Evolutionary conservation across 192 early-diverging fungal genomes (phyloP).

Genomic region (Dispira simplex): DNA sequence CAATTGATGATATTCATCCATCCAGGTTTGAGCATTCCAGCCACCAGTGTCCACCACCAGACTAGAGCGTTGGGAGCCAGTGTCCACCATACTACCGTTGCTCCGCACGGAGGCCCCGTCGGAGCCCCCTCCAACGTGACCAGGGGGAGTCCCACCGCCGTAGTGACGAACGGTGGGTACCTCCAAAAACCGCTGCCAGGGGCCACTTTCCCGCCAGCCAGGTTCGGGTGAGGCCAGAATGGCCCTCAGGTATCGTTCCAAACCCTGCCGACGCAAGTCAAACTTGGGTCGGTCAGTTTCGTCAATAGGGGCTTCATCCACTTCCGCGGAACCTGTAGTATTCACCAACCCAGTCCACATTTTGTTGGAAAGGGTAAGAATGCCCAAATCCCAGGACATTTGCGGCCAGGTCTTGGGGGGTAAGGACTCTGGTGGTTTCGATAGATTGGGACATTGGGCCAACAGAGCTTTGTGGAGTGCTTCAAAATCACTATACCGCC

Average conservation of each 20-base stretch:
- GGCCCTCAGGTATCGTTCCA: constrained; percentile 64
- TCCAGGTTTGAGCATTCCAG: constrained; percentile 63
- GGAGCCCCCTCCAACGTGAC: constrained; percentile 21
- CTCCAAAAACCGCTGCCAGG: constrained; percentile 63
- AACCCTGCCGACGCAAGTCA: constrained; percentile 55
- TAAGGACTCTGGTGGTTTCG: constrained; percentile 36
- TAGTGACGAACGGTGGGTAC: constrained; percentile 34
- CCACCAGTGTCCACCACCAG: not conserved
- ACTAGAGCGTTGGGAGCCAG: not conserved
- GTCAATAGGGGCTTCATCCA: constrained; percentile 18
- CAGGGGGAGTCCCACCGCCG: constrained; percentile 9
- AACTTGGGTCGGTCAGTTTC: constrained; percentile 32
- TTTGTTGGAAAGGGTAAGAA: constrained; percentile 16
- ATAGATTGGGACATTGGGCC: constrained; percentile 44
- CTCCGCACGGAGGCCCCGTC: constrained; percentile 16
- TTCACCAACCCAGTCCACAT: constrained; percentile 5
- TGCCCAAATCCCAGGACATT: constrained; percentile 31
- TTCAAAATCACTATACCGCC: constrained; percentile 71
- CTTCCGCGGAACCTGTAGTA: constrained; percentile 11
- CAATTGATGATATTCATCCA: constrained; percentile 52
- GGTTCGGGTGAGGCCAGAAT: constrained; percentile 57
- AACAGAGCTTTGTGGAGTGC: constrained; percentile 42
- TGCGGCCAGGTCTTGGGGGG: constrained; percentile 63
- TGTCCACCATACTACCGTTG: not conserved
- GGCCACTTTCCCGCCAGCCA: constrained; percentile 53